phyloP scores from a whole-genome alignment of 345 rosid species.

The Camelina laxa region DNA sequence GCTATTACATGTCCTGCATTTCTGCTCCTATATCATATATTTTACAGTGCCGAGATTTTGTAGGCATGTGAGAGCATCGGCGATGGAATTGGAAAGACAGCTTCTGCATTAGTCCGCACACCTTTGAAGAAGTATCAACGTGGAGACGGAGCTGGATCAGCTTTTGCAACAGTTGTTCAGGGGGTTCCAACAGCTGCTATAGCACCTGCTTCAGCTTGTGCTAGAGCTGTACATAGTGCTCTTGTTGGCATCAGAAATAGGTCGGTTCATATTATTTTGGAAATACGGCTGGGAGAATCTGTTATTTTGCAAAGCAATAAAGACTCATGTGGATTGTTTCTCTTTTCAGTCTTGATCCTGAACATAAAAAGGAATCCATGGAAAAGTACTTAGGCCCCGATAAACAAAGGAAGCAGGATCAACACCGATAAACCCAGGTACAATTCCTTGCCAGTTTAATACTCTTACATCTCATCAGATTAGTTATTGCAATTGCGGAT shows the following conservation, averaged over 20 bases:
- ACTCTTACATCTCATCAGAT: neutral
- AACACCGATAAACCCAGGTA: slow-evolving; percentile 31
- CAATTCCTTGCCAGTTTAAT: neutral
- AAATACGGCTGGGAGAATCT: neutral
- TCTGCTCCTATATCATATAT: slow-evolving; percentile 28
- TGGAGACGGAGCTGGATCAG: slow-evolving; percentile 86
- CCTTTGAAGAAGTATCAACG: slow-evolving; percentile 83
- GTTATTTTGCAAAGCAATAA: slow-evolving; percentile 5
- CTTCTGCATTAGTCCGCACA: slow-evolving; percentile 80
- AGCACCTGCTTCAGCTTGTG: slow-evolving; percentile 89
- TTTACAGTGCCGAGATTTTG: slow-evolving; percentile 36
- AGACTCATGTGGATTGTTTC: neutral
- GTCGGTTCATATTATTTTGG: slow-evolving; percentile 44
- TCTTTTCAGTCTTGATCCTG: slow-evolving; percentile 89
- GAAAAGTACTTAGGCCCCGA: slow-evolving; percentile 89
- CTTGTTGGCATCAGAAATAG: slow-evolving; percentile 94
- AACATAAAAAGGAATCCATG: slow-evolving; percentile 94
- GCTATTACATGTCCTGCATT: slow-evolving; percentile 18
- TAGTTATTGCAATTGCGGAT: neutral
- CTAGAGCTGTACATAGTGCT: slow-evolving; percentile 75
- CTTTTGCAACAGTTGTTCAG: slow-evolving; percentile 73
- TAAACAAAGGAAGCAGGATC: slow-evolving; percentile 47
- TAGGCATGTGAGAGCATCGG: slow-evolving; percentile 89
- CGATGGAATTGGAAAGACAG: slow-evolving; percentile 88
- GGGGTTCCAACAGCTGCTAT: slow-evolving; percentile 95